Evolutionary conservation across 352 stramenopile genomes (phyloP), one percentile per base, ranked within the genome.

Genomic region (Globisporangium irregulare): DNA sequence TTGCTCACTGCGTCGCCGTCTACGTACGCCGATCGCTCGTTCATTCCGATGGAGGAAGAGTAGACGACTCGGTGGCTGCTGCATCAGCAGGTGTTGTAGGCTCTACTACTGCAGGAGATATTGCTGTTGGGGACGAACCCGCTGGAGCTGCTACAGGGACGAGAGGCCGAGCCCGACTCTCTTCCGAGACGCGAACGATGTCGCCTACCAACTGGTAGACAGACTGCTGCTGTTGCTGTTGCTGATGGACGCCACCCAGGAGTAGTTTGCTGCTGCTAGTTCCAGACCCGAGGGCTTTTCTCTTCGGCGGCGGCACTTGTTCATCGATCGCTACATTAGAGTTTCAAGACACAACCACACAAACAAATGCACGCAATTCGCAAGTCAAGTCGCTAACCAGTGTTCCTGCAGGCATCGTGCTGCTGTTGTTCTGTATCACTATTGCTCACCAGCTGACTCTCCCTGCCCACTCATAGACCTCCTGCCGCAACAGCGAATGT

Each of bases 11-110:
- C 6, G 38, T 75, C 18, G 38, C 74, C 18, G 24, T 76, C 70
- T 69, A 72, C 79, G 69, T 69, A 75, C 27, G 64, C 70, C 48
- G 68, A 78, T 68, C 51, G 57, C 34, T 75, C 73, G 41, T 78
- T 76, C 24, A 68, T 60, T 9, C 67, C 71, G 34, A 87, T 87
- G 74, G 77, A 86, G 62, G 75, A 87, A 12, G 82, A 78, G 67
- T 53, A 62, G 59, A 73, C 62, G 51, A 41, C 15, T 38, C 59
- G 15, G 15, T 6, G 41, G 15, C 41, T n/a, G 41, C 15, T 50
- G 41, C 15, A 20, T 50, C 41, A 50, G 15, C 41, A 50, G 41
- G 41, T 20, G 41, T n/a, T 72, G 20, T 58, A 65, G 60, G 50
- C 22, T 4, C 5, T 46, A 20, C 15, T 34, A 15, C 10, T 62